Conservation (phyloP, 306 rosid species). For the Urtica urens region DNA sequence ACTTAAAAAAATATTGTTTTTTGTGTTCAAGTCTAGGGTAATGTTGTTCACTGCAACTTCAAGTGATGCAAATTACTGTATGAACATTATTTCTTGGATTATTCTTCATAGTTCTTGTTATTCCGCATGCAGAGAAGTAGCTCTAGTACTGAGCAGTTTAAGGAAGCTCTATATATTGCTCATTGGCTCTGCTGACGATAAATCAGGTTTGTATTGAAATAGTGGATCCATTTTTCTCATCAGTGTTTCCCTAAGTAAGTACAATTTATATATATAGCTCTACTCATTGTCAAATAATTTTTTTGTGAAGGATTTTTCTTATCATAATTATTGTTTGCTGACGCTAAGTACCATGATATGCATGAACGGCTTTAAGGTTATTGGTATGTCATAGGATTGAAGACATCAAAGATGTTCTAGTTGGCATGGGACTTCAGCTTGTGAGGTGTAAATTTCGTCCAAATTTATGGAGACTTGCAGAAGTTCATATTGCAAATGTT, state of each 20-base stretch:
- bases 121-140: slow-evolving; percentile 52
- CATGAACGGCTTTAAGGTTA: slow-evolving; percentile 38
- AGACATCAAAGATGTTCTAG: slow-evolving; percentile 60
- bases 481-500: slow-evolving; percentile 11
- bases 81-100: neutral
- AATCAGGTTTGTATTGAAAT: slow-evolving; percentile 46
- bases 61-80: no score
- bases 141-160: slow-evolving; percentile 63
- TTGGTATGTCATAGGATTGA: slow-evolving; percentile 51
- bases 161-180: slow-evolving; percentile 67
- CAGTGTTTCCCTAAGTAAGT: no score
- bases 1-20: no score
- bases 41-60: no score
- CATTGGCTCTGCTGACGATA: slow-evolving; percentile 35
- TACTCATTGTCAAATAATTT: no score
- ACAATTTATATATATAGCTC: no score
- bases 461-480: slow-evolving; percentile 5
- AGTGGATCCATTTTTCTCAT: slow-evolving; percentile 13
- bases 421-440: slow-evolving; percentile 83
- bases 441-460: slow-evolving; percentile 58
- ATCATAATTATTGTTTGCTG: no score
- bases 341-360: slow-evolving; percentile 7
- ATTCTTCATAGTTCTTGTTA: slow-evolving; percentile 11
- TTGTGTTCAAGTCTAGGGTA: no score
- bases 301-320: no score